Evolutionary conservation across 1,284 basidiomycete genomes (phyloP).

Genomic region (Moniliophthora roreri): DNA sequence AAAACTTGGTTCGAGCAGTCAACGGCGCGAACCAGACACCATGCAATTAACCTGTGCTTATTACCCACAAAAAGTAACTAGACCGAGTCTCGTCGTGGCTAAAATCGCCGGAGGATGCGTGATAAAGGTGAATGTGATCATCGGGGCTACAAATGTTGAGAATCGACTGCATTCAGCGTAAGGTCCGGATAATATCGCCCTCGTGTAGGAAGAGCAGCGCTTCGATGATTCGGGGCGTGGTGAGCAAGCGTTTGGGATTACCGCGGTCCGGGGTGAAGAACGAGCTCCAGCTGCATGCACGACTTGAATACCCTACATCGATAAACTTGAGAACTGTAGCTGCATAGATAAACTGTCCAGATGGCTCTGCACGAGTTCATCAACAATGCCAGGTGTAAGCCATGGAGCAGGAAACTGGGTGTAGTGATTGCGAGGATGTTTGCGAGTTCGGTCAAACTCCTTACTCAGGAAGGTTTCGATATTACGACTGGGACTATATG

Average conservation of each 20-base stretch:
- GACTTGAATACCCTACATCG: background rate
- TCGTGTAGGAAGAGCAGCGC: background rate
- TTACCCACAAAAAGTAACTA: background rate
- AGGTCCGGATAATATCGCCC: background rate
- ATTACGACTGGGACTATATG: background rate
- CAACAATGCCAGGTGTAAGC: conserved; percentile 5
- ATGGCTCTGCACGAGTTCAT: conserved; percentile 5
- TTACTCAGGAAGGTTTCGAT: background rate
- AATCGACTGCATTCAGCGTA: conserved; percentile 1
- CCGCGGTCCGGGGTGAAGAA: background rate
- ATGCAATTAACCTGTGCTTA: too few relatives aligned
- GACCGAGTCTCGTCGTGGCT: background rate
- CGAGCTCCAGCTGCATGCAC: conserved; percentile 3
- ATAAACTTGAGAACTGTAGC: conserved; percentile 15
- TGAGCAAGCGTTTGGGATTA: background rate
- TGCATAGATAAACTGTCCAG: conserved; percentile 14
- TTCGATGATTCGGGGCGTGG: background rate
- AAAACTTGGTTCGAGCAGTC: too few relatives aligned
- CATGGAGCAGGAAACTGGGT: conserved; percentile 7
- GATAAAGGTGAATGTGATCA: background rate
- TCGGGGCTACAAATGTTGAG: background rate
- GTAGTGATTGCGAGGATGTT: background rate
- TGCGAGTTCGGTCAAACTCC: background rate
- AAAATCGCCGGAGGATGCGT: background rate
- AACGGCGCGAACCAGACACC: too few relatives aligned